Base-by-base conservation (phyloP, 1,284 basidiomycete genomes). In the Boletus sp. region DNA sequence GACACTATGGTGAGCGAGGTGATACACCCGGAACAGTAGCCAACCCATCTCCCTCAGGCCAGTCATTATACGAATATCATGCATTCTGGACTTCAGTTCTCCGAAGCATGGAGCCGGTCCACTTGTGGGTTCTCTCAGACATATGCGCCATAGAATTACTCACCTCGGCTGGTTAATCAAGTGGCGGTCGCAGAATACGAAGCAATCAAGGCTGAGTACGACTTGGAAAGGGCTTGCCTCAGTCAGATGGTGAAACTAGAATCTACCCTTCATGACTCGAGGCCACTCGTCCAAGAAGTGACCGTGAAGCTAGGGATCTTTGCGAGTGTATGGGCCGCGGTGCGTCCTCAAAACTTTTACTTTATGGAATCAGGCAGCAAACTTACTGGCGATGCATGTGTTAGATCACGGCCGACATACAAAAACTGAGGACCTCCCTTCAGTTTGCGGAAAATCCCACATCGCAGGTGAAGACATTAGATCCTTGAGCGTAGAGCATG, bases 381-480 rank as follows among this genome's bases (percentile, higher is more conserved):
- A 15, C 41, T 31, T 36, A 48, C 27, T 7, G 7, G n/a, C 3
- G 4, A 27, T 15, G 7, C 18, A 35, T 35, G 22, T 8, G 39
- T 22, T 47, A 65, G 66, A 68, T 65, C 46, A 66, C 54, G 5
- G 64, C 64, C 0, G 64, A 68, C 46, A 62, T 64, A 13, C 46
- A 59, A 7, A 56, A 54, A n/a, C 29, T 65, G 35, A 52, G 54
- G 31, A 39, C 24, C 18, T 56, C 58, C 12, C 58, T 65, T 27
- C 50, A 53, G 20, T 50, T 22, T 16, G 53, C 62, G 11, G 52
- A 53, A 7, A 51, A 68, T 51, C 52, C 56, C 16, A 33, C 59
- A 13, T 66, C 66, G 0, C 57, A 24, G 46, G 66, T 66, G 20
- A 56, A 39, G 33, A 43, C 1, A 31, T 45, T 29, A 3, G 12